These are phyloP conservation scores for Clarireedia hainanense DNA, from an alignment of 2,329 filamentous ascomycete genomes.

Conservation along the genomic window DNA sequence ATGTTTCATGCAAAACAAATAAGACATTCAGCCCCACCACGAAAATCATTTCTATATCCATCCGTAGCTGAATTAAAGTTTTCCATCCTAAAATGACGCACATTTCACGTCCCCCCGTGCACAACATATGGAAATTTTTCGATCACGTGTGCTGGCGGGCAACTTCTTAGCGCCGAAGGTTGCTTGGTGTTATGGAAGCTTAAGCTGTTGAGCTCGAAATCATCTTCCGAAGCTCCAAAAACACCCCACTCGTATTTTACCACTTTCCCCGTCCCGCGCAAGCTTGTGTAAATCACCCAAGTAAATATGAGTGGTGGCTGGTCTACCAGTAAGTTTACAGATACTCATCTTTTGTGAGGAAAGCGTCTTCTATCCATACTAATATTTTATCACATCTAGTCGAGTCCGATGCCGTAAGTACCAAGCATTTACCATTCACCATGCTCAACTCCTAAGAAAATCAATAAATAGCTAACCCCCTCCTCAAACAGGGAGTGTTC, in stretches of 20 bases:
- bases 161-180: slow-evolving; percentile 1
- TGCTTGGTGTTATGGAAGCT: slow-evolving; percentile 1
- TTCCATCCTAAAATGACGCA: neutral
- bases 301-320: slow-evolving; percentile 69
- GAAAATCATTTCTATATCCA: neutral
- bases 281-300: neutral
- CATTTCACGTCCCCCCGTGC: neutral
- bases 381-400: slow-evolving; percentile 38
- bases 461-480: slow-evolving; percentile 11
- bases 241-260: neutral
- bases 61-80: neutral
- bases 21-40: no score
- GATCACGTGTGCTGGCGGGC: slow-evolving; percentile 1
- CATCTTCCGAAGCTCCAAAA: neutral
- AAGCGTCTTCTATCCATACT: slow-evolving; percentile 17
- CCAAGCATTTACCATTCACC: neutral
- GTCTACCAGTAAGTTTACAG: slow-evolving; percentile 67
- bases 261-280: neutral
- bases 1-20: neutral
- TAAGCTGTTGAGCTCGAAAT: neutral
- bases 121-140: neutral
- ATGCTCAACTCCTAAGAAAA: neutral
- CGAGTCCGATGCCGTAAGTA: slow-evolving; percentile 84
- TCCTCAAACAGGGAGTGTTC: slow-evolving; percentile 66
- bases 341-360: neutral